These are phyloP conservation scores for Neurospora intermedia DNA, from an alignment of 495 filamentous ascomycete species.

Conservation along the genomic window DNA sequence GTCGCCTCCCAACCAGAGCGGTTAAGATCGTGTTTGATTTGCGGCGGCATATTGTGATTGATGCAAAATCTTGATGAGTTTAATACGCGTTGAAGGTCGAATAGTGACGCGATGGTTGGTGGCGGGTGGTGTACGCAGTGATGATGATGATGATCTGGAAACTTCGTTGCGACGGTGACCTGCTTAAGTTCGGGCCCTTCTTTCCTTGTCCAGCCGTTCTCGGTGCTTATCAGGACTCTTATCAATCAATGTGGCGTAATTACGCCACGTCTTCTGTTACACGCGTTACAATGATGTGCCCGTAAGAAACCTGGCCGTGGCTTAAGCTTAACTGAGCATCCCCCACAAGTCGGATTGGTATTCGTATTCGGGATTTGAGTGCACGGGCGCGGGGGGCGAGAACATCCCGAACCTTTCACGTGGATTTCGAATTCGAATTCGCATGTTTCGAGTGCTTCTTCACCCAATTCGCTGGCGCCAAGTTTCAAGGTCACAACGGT, in stretches of 20 bases:
- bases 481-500: not conserved
- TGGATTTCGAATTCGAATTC: constrained; percentile 5
- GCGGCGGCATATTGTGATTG: constrained; percentile 37
- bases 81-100: not conserved
- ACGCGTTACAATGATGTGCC: not conserved
- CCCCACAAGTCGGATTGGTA: not conserved
- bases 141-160: not conserved
- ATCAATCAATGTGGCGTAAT: not conserved
- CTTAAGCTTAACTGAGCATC: not conserved
- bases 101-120: not conserved
- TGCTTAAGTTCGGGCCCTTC: not conserved
- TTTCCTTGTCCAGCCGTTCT: not conserved
- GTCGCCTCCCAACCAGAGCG: constrained; percentile 93
- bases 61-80: not conserved
- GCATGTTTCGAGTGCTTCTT: not conserved
- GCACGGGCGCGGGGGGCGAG: not conserved
- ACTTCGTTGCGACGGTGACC: not conserved
- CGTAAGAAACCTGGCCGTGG: not conserved
- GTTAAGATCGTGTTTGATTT: constrained; percentile 93
- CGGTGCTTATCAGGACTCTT: constrained; percentile 3
- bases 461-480: not conserved
- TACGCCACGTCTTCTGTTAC: not conserved
- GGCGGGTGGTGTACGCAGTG: not conserved
- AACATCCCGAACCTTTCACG: not conserved
- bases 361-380: constrained; percentile 5